Percentiles rank a stretch among this genome's conserved stretches.
These are phyloP conservation scores for Lathyrus oleraceus DNA, from an alignment of 306 rosid genomes.

Conservation along the genomic window DNA sequence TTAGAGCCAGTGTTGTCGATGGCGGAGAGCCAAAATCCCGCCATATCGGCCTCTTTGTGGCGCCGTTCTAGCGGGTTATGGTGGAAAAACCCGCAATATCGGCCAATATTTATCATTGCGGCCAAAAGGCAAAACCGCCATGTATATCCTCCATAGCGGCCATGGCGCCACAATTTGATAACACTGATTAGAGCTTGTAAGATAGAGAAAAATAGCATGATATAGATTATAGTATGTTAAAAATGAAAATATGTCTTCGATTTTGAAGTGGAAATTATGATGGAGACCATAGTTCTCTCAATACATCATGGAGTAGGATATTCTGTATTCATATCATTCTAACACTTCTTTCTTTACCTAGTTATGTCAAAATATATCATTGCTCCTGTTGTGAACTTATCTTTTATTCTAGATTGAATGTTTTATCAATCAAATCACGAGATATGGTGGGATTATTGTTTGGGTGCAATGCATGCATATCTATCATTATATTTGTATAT, in stretches of 20 bases:
- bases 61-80: too few species aligned
- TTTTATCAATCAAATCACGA: conserved; percentile 12
- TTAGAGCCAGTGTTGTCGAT: too few species aligned
- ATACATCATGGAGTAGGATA: background rate
- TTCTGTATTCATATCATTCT: background rate
- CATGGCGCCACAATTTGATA: too few species aligned
- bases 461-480: background rate
- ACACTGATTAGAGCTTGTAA: conserved; percentile 8
- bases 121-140: too few species aligned
- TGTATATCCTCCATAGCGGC: too few species aligned
- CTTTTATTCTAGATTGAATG: conserved; percentile 1
- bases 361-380: background rate
- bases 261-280: conserved; percentile 4
- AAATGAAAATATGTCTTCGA: background rate
- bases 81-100: too few species aligned
- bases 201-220: conserved; percentile 3
- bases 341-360: conserved; percentile 1
- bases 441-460: conserved; percentile 2
- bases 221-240: background rate
- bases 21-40: too few species aligned
- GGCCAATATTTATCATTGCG: too few species aligned
- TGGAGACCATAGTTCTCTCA: background rate
- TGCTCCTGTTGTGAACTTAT: conserved; percentile 8
- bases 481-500: background rate
- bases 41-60: too few species aligned